Evolutionary conservation across 805 yeast species (phyloP), one percentile per base, ranked within the genome.

Genomic region (Torulaspora franciscae): DNA sequence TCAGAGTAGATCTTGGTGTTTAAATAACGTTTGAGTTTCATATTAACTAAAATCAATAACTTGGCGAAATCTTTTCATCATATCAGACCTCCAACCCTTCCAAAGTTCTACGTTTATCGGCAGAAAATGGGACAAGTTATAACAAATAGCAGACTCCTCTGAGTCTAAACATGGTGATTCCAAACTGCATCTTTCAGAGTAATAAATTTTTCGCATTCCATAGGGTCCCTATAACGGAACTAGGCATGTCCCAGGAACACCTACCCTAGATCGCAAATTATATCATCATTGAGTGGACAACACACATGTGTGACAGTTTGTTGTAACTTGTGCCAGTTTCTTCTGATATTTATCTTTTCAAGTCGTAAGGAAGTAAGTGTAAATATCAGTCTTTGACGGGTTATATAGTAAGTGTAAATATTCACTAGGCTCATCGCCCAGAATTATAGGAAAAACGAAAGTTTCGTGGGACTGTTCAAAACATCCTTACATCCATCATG

Each of bases 201-300:
- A 46, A 44, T 43, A 55, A 55, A 43, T 51, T 62, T 51, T 60
- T 68, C 70, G 68, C 73, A 69, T 66, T 34, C 50, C 62, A 49
- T 62, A 57, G 54, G 51, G 51, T 53, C 51, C 68, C 72, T 62
- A 52, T 59, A 59, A 47, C 61, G 69, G 66, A 64, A 70, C 73
- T 70, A 71, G 77, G 75, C 76, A 62, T 65, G 76, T 68, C 62
- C 65, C 75, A 65, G 67, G 68, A 51, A 52, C 51, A 49, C 44
- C 51, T 51, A 62, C 55, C 59, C 69, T 75, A 70, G 68, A 74
- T 68, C 79, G 79, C 79, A 74, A 74, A 74, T 75, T 75, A 74
- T 67, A 66, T 70, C 79, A 73, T 74, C 79, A 71, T 63, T 29
- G 17, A 25, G 13, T 10, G 22, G 22, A 27, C 28, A 17, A 8